Base-by-base conservation (phyloP, 2,329 filamentous ascomycete genomes). In the Hypoxylon sp. region DNA sequence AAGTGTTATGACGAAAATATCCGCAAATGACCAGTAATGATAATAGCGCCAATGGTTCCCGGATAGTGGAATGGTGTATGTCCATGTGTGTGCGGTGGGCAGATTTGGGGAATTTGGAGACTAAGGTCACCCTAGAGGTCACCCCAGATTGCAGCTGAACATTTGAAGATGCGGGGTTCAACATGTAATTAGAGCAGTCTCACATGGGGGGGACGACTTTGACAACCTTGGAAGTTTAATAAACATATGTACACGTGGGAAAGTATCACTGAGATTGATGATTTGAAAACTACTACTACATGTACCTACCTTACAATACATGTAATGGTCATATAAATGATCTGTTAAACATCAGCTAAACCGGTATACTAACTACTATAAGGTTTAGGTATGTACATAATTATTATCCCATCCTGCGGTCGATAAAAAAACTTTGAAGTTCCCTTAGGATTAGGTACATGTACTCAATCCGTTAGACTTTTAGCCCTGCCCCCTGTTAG, bases 61-160 rank as follows among this genome's bases (percentile, higher is more conserved):
- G 58, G 60, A 2, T 31, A 31, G 26, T 26, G 26, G 26, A 6
- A 26, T 26, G 26, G 26, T 26, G 5, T 26, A n/a, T n/a, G n/a
- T n/a, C n/a, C n/a, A n/a, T n/a, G 26, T 26, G 26, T 22, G 2
- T 26, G 26, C 5, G 31, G 44, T 60, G 56, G 42, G 31, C 22
- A 33, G 22, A 31, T 44, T 67, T 59, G 60, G 55, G 60, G 59
- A 54, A 56, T 57, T 54, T 66, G 51, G 47, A 48, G 56, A 57
- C 9, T 24, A 37, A 37, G 29, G 29, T 31, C 29, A 26, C 19
- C 33, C 24, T 22, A 51, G 14, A 22, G 10, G 39, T 48, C 4
- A 31, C 47, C 55, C 56, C 26, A 14, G 55, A 39, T 37, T 37
- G 26, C 13, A 47, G n/a, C 13, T 17, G 42, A 37, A 26, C 48